Base-by-base conservation (phyloP, 805 yeast species). In the Starmerella bombi region DNA sequence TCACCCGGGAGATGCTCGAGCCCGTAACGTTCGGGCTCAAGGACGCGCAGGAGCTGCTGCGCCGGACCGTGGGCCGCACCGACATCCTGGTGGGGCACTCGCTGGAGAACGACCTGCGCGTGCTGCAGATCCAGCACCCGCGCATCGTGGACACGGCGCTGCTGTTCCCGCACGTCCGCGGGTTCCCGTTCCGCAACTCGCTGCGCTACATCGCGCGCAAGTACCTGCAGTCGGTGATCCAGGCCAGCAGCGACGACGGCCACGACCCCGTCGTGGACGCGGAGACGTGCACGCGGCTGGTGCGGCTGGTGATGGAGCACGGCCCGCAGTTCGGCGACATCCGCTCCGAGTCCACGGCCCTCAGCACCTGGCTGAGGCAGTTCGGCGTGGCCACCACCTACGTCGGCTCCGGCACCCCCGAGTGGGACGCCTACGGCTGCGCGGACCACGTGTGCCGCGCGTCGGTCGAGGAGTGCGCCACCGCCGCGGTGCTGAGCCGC, bases 261-360 rank as follows among this genome's bases (percentile, higher is more conserved):
- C 97, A 88, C 59, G 80, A 86, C 39, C 80, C 97, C 0, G 68
- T 79, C 4, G 94, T 83, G 55, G 98, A 88, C 56, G 80, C 94
- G 10, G 58, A 58, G 22, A 76, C 94, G 1, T 82, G 94, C 55
- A 64, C 86, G 53, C 84, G 82, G 38, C 67, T 88, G 37, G 72
- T 81, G 1, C 75, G 80, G 50, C 50, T 75, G 49, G 85, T 86
- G 54, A 59, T 85, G 12, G 59, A 65, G 4, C 74, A 77, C 41
- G 96, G 95, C 1, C 55, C 60, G 5, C 60, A 66, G 2, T 80
- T 70, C 58, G 97, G 97, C 0, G 61, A 62, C 41, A 62, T 62
- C 22, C 40, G 38, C 8, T 19, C 29, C 9, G 36, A 29, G 17
- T 25, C 41, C 14, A 17, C 25, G 9, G 25, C 44, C 14, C 36